Conservation (phyloP, 371 early-diverging fungal species). For the Syncephalastrum sp. region DNA sequence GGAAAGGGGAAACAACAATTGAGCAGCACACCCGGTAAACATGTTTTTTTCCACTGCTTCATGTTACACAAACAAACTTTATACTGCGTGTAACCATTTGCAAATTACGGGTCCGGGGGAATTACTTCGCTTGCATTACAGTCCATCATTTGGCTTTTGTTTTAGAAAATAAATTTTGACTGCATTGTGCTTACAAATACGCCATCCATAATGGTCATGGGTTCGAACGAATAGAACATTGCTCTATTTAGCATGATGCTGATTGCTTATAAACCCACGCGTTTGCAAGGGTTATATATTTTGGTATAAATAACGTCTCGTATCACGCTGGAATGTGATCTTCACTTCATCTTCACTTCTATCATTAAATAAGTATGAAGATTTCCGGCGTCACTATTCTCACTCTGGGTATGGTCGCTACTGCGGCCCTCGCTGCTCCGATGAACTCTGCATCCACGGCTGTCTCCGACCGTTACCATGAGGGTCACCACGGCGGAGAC, state of each 20-base stretch:
- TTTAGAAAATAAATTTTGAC: no score
- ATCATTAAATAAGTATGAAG: background rate
- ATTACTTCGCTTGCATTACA: no score
- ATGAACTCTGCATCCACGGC: no score
- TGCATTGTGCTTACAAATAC: no score
- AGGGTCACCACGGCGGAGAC: no score
- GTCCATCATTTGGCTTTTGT: no score
- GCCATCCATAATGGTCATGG: background rate
- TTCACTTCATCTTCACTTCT: no score
- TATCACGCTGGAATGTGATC: background rate
- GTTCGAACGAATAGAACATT: background rate
- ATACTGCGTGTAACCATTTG: conserved; percentile 1
- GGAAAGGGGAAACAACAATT: conserved; percentile 3
- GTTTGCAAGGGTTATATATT: background rate
- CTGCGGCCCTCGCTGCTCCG: conserved; percentile 3
- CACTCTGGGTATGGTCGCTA: conserved; percentile 2
- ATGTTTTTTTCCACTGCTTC: background rate
- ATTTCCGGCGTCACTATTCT: background rate
- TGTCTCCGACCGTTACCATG: no score
- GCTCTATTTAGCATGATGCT: background rate
- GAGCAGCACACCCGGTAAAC: background rate
- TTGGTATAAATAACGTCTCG: background rate
- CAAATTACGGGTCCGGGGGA: no score
- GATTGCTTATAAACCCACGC: background rate
- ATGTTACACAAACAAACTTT: conserved; percentile 5